Conservation (phyloP, 371 early-diverging fungal genomes). For the Fennellomyces sp. region DNA sequence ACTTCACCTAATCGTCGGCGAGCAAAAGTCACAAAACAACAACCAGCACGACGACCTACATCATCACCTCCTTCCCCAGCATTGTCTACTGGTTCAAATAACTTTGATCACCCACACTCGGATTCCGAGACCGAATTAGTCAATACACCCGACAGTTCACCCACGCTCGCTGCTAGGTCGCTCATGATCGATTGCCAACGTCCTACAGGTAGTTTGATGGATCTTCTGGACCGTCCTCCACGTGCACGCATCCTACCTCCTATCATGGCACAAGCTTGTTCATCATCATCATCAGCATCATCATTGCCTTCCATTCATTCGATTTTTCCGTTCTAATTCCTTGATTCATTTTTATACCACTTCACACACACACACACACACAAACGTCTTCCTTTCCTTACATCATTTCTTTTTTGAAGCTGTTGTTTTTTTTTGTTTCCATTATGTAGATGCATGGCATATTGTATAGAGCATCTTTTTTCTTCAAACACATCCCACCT, state of each 20-base stretch:
- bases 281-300: constrained; percentile 7
- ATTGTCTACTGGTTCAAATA: constrained; percentile 27
- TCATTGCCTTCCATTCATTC: constrained; percentile 30
- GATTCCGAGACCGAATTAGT: constrained; percentile 44
- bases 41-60: constrained; percentile 3
- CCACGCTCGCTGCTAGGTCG: constrained; percentile 31
- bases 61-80: constrained; percentile 54
- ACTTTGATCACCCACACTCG: constrained; percentile 27
- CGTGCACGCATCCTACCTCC: constrained; percentile 48
- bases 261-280: constrained; percentile 26
- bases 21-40: constrained; percentile 22
- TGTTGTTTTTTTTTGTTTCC: not conserved
- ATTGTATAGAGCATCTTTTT: constrained; percentile 5
- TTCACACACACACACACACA: not conserved
- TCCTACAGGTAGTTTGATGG: constrained; percentile 25
- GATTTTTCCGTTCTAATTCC: constrained; percentile 17
- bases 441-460: constrained; percentile 4
- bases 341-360: not conserved
- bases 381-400: not conserved
- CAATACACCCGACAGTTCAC: constrained; percentile 49
- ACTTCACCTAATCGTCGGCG: constrained; percentile 43
- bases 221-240: constrained; percentile 44
- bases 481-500: not conserved
- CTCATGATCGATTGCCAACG: constrained; percentile 12
- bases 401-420: not conserved